phyloP scores from a whole-genome alignment of 2,329 filamentous ascomycete species.

The Cercospora citrullina region DNA sequence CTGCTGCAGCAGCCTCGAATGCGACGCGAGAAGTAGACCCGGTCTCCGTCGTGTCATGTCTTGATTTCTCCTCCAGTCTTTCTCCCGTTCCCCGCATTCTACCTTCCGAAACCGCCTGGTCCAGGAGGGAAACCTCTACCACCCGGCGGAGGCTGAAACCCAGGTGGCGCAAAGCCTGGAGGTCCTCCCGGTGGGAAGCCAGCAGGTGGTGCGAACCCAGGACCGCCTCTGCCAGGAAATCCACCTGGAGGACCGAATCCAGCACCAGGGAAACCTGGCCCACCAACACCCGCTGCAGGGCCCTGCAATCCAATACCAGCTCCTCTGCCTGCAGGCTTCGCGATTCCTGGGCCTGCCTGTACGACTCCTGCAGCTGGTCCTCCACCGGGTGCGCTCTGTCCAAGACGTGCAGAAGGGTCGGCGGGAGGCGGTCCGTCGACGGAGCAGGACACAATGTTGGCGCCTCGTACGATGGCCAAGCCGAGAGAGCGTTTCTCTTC shows the following conservation, averaged over 20 bases:
- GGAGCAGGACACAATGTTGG: constrained; percentile 90
- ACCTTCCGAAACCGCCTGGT: constrained; percentile 36
- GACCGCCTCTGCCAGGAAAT: constrained; percentile 41
- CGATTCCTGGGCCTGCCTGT: constrained; percentile 82
- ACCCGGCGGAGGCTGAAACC: constrained; percentile 67
- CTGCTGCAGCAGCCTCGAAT: not conserved
- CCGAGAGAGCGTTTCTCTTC: constrained; percentile 98
- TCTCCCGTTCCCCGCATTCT: constrained; percentile 12
- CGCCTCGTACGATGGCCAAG: constrained; percentile 89
- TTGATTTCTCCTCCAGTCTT: not conserved
- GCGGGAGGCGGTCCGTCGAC: constrained; percentile 94
- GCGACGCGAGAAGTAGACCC: not conserved
- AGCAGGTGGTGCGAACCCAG: constrained; percentile 25
- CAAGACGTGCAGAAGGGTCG: constrained; percentile 86
- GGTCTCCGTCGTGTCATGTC: not conserved
- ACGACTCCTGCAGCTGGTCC: constrained; percentile 63
- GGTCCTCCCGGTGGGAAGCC: constrained; percentile 36
- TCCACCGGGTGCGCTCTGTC: constrained; percentile 69
- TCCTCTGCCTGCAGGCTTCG: constrained; percentile 86
- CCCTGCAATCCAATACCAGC: constrained; percentile 75
- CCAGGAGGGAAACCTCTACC: constrained; percentile 37
- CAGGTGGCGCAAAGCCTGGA: constrained; percentile 45
- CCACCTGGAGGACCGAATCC: constrained; percentile 42
- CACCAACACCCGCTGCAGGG: constrained; percentile 84
- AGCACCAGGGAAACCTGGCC: constrained; percentile 63